Base-by-base conservation (phyloP, 768 basidiomycete species). In the Termitomyces eurrhizus region DNA sequence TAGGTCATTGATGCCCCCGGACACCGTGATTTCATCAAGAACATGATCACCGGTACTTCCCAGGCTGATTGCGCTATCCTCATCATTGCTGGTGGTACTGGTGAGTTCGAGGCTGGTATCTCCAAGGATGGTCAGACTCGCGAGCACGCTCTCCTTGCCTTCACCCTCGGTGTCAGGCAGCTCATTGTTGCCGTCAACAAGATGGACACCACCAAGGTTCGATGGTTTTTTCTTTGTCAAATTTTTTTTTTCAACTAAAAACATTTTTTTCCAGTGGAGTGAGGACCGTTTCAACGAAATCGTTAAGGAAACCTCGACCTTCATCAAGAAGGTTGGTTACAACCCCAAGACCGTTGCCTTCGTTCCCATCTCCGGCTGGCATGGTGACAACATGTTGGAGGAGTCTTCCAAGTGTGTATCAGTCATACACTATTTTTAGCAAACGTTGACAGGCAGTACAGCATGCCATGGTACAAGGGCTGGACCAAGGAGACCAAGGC, bases 381-480 rank as follows among this genome's bases (percentile, higher is more conserved):
- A 98, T 85, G 97, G 97, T 74, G 97, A 99, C 88, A 99, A 99
- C 91, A 99, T 99, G 96, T 83, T 99, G 83, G 96, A 98, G 86
- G 93, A 95, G 80, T 97, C 97, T 67, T 2, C 74, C 80, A 99
- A 98, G 93, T 93, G 74, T 53, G 89, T 33, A 45, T 52, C 35
- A 21, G 51, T 75, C 42, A 60, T 41, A 26, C 57, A 33, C 16
- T 37, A 36, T 26, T 55, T 41, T 16, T 13, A 4, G 6, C 29
- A 33, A 50, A 35, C n/a, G 37, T 50, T 65, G 59, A 63, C 71
- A 16, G 74, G 36, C 35, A 33, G 50, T 46, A 61, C 68, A 95
- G 92, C 86, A 98, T 99, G 95, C 73, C 92, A 56, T 99, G 97
- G 97, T 98, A 88, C 89, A 99, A 98, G 85, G 97, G 97, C 69